Percentiles rank a stretch among this genome's conserved stretches.
phyloP scores from a whole-genome alignment of 2,329 filamentous ascomycete species.

The Xylariaceae sp. region DNA sequence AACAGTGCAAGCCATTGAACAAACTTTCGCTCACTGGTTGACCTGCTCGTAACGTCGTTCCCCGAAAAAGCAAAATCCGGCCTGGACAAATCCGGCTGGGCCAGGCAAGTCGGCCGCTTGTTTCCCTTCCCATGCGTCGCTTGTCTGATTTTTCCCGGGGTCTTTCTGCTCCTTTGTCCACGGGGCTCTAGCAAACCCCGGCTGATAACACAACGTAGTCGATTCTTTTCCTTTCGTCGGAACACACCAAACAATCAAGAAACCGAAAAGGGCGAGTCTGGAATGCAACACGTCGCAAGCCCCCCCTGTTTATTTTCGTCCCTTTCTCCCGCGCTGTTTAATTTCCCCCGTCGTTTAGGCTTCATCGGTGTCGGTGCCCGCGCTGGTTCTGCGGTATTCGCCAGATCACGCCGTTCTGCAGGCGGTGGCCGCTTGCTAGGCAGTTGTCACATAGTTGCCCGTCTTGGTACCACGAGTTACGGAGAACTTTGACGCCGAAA shows the following conservation, averaged over 20 bases:
- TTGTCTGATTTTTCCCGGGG: neutral
- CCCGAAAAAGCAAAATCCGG: neutral
- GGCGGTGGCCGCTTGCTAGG: conserved; percentile 23
- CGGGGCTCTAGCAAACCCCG: neutral
- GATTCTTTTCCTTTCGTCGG: neutral
- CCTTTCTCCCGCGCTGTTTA: neutral
- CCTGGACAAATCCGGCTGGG: too few relatives aligned
- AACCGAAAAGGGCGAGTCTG: neutral
- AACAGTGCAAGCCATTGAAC: conserved; percentile 1
- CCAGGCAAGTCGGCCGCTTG: too few relatives aligned
- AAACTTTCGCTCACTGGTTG: conserved; percentile 3
- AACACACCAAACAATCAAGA: neutral
- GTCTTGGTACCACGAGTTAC: conserved; percentile 54
- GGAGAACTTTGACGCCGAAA: conserved; percentile 61
- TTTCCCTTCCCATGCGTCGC: neutral
- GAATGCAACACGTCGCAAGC: neutral
- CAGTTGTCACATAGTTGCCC: conserved; percentile 50
- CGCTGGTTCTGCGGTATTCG: conserved; percentile 9
- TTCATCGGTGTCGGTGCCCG: conserved; percentile 6
- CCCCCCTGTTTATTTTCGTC: neutral
- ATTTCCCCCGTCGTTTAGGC: neutral
- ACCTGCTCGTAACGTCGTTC: neutral
- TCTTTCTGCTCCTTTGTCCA: neutral
- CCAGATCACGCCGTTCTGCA: conserved; percentile 28
- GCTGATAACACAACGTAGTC: neutral